Conservation (phyloP, 1,284 basidiomycete genomes). For the Naganishia albida region DNA sequence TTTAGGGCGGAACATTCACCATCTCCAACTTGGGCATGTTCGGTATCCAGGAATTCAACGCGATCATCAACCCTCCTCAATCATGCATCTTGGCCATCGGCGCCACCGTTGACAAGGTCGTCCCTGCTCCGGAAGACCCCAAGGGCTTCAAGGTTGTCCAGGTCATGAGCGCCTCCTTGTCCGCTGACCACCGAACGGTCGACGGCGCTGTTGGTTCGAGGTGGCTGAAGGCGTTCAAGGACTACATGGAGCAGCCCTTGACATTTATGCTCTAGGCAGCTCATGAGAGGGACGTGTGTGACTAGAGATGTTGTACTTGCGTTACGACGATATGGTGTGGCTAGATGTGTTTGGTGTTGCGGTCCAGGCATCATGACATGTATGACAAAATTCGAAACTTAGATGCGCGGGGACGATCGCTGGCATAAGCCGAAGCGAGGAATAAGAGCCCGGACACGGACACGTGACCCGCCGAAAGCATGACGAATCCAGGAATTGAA, state of each 20-base stretch:
- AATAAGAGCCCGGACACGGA: no score
- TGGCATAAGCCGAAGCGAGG: no score
- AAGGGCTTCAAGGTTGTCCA: slow-evolving; percentile 89
- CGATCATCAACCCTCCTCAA: slow-evolving; percentile 99
- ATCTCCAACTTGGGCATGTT: slow-evolving; percentile 99
- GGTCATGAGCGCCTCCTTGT: slow-evolving; percentile 95
- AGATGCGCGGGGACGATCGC: no score
- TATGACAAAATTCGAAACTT: slow-evolving; percentile 25
- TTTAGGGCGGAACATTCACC: slow-evolving; percentile 92
- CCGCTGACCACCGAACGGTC: slow-evolving; percentile 91
- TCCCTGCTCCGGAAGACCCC: slow-evolving; percentile 83
- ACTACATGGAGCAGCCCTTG: slow-evolving; percentile 94
- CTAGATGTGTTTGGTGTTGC: slow-evolving; percentile 10
- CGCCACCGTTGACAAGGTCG: slow-evolving; percentile 79
- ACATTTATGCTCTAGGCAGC: slow-evolving; percentile 77
- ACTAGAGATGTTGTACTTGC: not conserved
- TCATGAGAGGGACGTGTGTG: not conserved
- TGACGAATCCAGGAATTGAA: not conserved
- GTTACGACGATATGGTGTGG: slow-evolving; percentile 1
- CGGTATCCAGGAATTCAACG: slow-evolving; percentile 92
- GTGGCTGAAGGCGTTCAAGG: slow-evolving; percentile 93
- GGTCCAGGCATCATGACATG: slow-evolving; percentile 24
- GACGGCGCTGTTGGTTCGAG: slow-evolving; percentile 88
- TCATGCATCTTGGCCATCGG: slow-evolving; percentile 97
- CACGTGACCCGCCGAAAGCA: not conserved